Evolutionary conservation across 495 filamentous ascomycete genomes (phyloP).

Genomic region (Penicillium simplicissimum): DNA sequence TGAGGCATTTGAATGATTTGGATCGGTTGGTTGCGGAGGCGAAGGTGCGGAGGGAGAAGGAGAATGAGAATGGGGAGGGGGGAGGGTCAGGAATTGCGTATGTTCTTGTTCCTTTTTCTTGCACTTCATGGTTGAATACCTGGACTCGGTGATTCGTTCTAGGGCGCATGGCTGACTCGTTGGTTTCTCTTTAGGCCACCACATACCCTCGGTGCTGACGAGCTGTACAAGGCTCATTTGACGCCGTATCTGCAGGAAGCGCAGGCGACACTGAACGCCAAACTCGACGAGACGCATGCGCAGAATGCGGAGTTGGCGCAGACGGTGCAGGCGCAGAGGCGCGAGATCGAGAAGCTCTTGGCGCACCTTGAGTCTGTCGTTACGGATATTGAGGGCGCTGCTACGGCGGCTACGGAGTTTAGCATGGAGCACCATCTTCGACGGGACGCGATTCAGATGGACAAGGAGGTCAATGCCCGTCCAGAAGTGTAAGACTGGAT

Average conservation of each 20-base stretch:
- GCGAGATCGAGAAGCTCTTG: conserved; percentile 71
- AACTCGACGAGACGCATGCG: conserved; percentile 59
- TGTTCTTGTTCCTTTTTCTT: conserved; percentile 14
- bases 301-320: conserved; percentile 65
- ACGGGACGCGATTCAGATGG: conserved; percentile 46
- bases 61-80: conserved; percentile 24
- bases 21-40: conserved; percentile 75
- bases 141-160: neutral
- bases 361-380: conserved; percentile 64
- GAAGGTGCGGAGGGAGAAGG: conserved; percentile 53
- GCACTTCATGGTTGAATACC: neutral
- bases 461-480: conserved; percentile 41
- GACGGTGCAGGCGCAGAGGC: conserved; percentile 64
- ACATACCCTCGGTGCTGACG: conserved; percentile 70
- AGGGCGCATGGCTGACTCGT: neutral
- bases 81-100: conserved; percentile 37
- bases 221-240: conserved; percentile 69
- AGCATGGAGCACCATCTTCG: conserved; percentile 41
- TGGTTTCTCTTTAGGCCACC: conserved; percentile 58
- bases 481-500: conserved; percentile 22
- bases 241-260: conserved; percentile 64
- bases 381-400: conserved; percentile 68
- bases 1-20: conserved; percentile 76
- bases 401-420: conserved; percentile 47
- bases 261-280: conserved; percentile 59